Base-by-base conservation (phyloP, 2,329 filamentous ascomycete genomes). In the Nemania sp. region DNA sequence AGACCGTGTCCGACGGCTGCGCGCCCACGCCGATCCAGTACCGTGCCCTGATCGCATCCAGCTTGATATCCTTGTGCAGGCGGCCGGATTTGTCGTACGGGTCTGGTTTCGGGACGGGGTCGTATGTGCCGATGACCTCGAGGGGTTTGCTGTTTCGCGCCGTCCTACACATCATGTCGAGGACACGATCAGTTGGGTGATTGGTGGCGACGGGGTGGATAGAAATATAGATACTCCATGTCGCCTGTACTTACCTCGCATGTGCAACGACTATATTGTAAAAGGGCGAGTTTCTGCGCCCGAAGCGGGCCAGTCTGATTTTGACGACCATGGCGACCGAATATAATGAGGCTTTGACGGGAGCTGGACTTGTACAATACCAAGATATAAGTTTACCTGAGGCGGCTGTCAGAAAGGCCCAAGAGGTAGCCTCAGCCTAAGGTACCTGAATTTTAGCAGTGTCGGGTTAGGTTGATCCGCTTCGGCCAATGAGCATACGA, bases 21-120 rank as follows among this genome's bases (percentile, higher is more conserved):
- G 95, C 95, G 1, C 95, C 95, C 3, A 98, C 94, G 74, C 95
- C 95, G 37, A 99, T 83, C 95, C 95, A 99, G 80, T 99, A 99
- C 76, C 90, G 89, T 59, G 94, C 90, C 62, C 95, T 83, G 67
- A 86, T 80, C 7, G 85, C 80, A 76, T 99, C 95, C 13, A 99
- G 83, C 71, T 91, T 88, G 74, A 99, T 90, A 68, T 98, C 93
- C 78, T 99, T 99, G 80, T 90, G 91, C 57, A 90, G 84, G 59
- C 87, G 86, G 17, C 87, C 86, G n/a, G 83, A 83, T 67, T 72
- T 75, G 70, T 79, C 90, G 70, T 85, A 83, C 1, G 84, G 81
- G 66, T 87, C 83, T 25, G 79, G 75, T 72, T 85, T 87, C 25
- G 88, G 88, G 17, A 88, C 79, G 1, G 88, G 87, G 71, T 90